phyloP scores from a whole-genome alignment of 805 yeast species.

The Candida palmyrensis region DNA sequence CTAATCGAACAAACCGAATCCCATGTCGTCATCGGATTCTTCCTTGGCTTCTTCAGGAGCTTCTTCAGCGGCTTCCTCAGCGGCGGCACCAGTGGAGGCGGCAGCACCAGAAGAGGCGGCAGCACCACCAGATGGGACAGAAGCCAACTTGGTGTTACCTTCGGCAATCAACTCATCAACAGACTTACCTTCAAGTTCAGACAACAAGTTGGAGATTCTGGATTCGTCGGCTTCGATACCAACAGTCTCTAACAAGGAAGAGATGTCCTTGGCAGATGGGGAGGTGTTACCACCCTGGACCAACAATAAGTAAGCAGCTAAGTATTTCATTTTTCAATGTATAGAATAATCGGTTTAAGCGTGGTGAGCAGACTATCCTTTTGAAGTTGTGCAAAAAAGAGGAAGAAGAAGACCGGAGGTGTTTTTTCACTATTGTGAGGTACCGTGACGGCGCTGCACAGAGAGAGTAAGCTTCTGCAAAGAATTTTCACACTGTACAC shows the following conservation, averaged over 20 bases:
- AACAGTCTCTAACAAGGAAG: slow-evolving; percentile 84
- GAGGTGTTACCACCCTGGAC: slow-evolving; percentile 94
- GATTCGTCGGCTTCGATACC: slow-evolving; percentile 94
- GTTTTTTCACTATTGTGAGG: not conserved
- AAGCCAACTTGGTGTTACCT: slow-evolving; percentile 94
- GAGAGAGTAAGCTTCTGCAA: no score
- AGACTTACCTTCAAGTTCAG: slow-evolving; percentile 91
- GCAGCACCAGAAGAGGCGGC: slow-evolving; percentile 69
- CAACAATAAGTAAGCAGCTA: slow-evolving; percentile 98
- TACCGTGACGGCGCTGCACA: no score
- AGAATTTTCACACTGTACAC: no score
- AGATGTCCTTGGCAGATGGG: slow-evolving; percentile 91
- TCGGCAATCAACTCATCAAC: slow-evolving; percentile 85
- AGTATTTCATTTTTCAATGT: slow-evolving; percentile 67
- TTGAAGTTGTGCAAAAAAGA: slow-evolving; percentile 13
- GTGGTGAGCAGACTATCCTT: slow-evolving; percentile 71
- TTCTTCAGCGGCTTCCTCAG: slow-evolving; percentile 67
- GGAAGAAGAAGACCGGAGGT: not conserved
- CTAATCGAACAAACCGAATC: slow-evolving; percentile 98
- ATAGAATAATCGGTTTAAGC: slow-evolving; percentile 80
- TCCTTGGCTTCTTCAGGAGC: slow-evolving; percentile 61
- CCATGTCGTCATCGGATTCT: slow-evolving; percentile 75
- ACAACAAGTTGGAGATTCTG: slow-evolving; percentile 72
- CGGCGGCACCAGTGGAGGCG: slow-evolving; percentile 66
- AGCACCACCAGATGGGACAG: slow-evolving; percentile 98